A percentile compares a stretch with the other conserved stretches of the same genome.
phyloP scores from a whole-genome alignment of 345 rosid species.

The Salix exigua region DNA sequence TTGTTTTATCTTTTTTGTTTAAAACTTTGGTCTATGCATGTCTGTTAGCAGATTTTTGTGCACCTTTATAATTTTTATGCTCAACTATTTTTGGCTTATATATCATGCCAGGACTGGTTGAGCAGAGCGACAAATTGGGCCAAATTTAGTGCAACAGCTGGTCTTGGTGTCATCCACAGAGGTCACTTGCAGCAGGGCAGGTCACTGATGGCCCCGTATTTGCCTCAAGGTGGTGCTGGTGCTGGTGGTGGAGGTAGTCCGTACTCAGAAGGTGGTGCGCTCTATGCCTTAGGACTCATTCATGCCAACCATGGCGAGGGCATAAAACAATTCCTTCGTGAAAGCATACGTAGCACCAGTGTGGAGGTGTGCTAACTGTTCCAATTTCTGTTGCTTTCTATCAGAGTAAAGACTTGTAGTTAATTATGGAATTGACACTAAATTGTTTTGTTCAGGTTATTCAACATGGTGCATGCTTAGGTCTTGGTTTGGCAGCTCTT shows the following conservation, averaged over 20 bases:
- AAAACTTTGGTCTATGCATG: slow-evolving; percentile 1
- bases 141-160: slow-evolving; percentile 98
- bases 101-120: slow-evolving; percentile 80
- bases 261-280: slow-evolving; percentile 97
- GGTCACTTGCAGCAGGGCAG: slow-evolving; percentile 98
- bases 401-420: not conserved
- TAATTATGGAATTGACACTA: slow-evolving; percentile 2
- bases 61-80: not conserved
- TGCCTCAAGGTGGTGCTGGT: slow-evolving; percentile 97
- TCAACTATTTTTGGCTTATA: slow-evolving; percentile 10
- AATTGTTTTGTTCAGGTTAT: slow-evolving; percentile 60
- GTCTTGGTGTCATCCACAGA: slow-evolving; percentile 96
- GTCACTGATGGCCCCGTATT: slow-evolving; percentile 95
- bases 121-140: slow-evolving; percentile 99
- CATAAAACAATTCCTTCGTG: slow-evolving; percentile 91
- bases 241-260: slow-evolving; percentile 97
- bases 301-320: slow-evolving; percentile 99
- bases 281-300: slow-evolving; percentile 95
- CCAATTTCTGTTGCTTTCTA: slow-evolving; percentile 1
- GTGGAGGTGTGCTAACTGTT: slow-evolving; percentile 63
- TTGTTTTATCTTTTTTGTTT: not conserved
- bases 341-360: slow-evolving; percentile 77
- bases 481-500: slow-evolving; percentile 96
- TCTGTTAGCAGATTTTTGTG: not conserved
- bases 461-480: slow-evolving; percentile 99